phyloP scores from a whole-genome alignment of 306 rosid genomes.

The Rosa multiflora region DNA sequence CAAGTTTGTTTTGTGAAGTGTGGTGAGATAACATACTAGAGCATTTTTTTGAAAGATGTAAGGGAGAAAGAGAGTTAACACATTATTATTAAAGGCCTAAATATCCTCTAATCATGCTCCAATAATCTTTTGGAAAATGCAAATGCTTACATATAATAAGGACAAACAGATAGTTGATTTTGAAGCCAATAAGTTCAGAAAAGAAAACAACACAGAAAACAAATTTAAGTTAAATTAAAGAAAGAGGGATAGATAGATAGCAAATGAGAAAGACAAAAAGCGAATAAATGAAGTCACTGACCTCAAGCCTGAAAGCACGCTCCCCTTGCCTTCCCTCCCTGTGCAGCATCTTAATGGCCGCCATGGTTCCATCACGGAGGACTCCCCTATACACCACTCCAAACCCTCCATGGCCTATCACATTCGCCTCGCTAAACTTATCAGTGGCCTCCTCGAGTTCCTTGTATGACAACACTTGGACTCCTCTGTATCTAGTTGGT shows the following conservation, averaged over 20 bases:
- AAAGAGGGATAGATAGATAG: constrained; percentile 22
- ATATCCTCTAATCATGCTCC: not conserved
- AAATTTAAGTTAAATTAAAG: not conserved
- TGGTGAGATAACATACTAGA: not conserved
- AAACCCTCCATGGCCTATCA: constrained; percentile 61
- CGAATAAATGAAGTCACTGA: constrained; percentile 52
- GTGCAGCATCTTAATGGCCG: constrained; percentile 68
- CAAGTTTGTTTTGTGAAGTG: constrained; percentile 9
- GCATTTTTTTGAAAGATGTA: not conserved
- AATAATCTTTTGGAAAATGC: constrained; percentile 10
- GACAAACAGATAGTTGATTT: constrained; percentile 10
- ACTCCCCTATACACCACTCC: constrained; percentile 76
- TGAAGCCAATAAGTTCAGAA: not conserved
- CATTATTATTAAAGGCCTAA: not conserved
- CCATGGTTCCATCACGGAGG: constrained; percentile 73
- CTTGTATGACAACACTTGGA: constrained; percentile 83
- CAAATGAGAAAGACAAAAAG: constrained; percentile 32
- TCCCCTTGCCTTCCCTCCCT: constrained; percentile 84
- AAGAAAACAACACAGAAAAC: not conserved
- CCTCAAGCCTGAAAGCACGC: constrained; percentile 97
- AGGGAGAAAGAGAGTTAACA: not conserved
- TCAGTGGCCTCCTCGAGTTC: constrained; percentile 79
- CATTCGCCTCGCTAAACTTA: constrained; percentile 59
- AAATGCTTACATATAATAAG: constrained; percentile 4
- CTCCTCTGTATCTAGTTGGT: constrained; percentile 51